Percentiles rank a stretch among this genome's conserved stretches.
Evolutionary conservation across 2,329 filamentous ascomycete species (phyloP).

Genomic region (Colletotrichum liriopes): DNA sequence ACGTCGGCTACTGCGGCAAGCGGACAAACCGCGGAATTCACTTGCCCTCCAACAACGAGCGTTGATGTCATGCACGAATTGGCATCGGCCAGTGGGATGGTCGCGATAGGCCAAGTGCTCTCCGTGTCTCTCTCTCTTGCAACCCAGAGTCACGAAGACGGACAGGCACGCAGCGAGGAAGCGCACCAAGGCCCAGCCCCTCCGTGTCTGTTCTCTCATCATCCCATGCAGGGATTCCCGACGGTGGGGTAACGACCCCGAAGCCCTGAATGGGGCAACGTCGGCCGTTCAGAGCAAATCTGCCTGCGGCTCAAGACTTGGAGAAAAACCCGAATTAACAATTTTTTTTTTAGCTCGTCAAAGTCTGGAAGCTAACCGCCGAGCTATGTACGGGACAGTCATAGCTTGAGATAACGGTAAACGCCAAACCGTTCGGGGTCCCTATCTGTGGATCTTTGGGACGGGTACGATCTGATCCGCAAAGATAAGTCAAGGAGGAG

Average conservation of each 20-base stretch:
- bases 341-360: neutral
- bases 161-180: neutral
- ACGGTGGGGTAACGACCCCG: constrained; percentile 8
- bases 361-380: constrained; percentile 10
- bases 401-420: constrained; percentile 37
- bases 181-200: neutral
- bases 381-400: constrained; percentile 14
- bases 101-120: neutral
- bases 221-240: constrained; percentile 19
- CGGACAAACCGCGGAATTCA: constrained; percentile 24
- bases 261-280: constrained; percentile 9
- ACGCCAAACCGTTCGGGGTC: neutral
- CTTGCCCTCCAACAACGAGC: neutral
- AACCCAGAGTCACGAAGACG: neutral
- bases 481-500: constrained; percentile 35
- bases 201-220: neutral
- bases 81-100: constrained; percentile 12
- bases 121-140: neutral
- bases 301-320: neutral
- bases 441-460: constrained; percentile 41
- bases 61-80: constrained; percentile 46
- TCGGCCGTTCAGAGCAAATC: neutral
- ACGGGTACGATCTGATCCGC: constrained; percentile 41
- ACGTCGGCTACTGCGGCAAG: constrained; percentile 32
- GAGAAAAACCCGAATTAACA: too few relatives aligned